A percentile compares a stretch with the other conserved stretches of the same genome.
These are phyloP conservation scores for Hypoxylon sp. DNA, from an alignment of 2,329 filamentous ascomycete species.

Conservation along the genomic window DNA sequence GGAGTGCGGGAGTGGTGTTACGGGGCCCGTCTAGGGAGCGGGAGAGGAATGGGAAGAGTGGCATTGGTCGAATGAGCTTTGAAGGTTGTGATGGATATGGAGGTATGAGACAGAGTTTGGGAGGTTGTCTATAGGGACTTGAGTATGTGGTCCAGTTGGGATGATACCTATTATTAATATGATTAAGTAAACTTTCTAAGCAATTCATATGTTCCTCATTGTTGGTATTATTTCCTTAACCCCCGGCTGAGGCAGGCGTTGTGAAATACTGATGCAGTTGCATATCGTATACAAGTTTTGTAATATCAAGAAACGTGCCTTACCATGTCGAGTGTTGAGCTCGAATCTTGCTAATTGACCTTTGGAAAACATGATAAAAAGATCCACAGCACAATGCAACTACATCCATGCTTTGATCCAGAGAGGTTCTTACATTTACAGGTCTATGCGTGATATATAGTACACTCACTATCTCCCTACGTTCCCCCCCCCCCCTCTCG, in stretches of 20 bases:
- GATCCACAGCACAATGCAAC: not conserved
- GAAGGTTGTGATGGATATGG: not conserved
- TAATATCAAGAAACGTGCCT: not conserved
- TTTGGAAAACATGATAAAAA: not conserved
- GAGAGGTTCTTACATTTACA: constrained; percentile 35
- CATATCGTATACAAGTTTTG: not conserved
- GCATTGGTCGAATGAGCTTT: not conserved
- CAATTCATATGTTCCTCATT: not conserved
- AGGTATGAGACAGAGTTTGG: not conserved
- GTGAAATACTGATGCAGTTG: not conserved
- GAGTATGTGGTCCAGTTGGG: not conserved
- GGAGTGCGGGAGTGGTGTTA: constrained; percentile 51
- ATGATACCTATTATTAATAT: not conserved
- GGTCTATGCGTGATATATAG: constrained; percentile 36
- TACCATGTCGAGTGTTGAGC: not conserved
- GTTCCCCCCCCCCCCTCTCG: constrained; percentile 2
- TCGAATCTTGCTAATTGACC: not conserved
- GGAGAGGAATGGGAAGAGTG: not conserved
- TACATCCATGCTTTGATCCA: not conserved
- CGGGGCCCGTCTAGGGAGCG: constrained; percentile 50
- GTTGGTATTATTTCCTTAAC: not conserved
- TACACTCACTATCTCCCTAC: constrained; percentile 6
- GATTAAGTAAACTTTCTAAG: not conserved
- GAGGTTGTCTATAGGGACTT: not conserved
- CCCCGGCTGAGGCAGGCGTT: not conserved